These are phyloP conservation scores for Choricystis sp. DNA, from an alignment of 139 green algal species.

Conservation along the genomic window DNA sequence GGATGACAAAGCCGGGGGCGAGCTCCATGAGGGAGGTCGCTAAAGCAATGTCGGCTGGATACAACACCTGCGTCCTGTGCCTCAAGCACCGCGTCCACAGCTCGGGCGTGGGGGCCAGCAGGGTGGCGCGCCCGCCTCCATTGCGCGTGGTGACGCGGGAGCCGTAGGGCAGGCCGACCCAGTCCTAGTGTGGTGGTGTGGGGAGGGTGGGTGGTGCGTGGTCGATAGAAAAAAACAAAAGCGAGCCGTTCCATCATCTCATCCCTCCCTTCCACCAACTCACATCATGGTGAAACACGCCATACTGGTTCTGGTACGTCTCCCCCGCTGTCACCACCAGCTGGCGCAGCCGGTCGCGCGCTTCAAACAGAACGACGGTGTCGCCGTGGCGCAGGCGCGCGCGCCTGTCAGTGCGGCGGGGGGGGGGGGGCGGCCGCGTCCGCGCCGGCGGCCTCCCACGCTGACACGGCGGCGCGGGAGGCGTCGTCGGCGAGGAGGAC, in stretches of 20 bases:
- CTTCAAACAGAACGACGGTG: no score
- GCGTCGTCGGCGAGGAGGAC: no score
- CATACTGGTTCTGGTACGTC: neutral
- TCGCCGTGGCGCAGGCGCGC: no score
- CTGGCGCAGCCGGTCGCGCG: neutral
- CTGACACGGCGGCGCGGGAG: no score
- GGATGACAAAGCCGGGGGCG: conserved; percentile 45
- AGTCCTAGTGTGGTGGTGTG: conserved; percentile 34
- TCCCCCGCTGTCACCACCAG: neutral
- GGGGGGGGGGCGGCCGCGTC: no score
- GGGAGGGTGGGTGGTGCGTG: neutral
- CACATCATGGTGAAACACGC: neutral
- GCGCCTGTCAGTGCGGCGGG: no score
- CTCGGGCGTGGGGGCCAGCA: conserved; percentile 71
- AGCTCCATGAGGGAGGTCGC: conserved; percentile 65
- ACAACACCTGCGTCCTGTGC: conserved; percentile 77
- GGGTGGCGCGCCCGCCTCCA: conserved; percentile 40
- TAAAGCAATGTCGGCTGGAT: conserved; percentile 69
- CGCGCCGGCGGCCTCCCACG: no score
- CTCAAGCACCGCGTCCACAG: conserved; percentile 75
- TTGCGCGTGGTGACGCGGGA: conserved; percentile 25
- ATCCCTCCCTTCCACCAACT: conserved; percentile 1
- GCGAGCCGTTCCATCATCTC: neutral
- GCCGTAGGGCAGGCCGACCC: conserved; percentile 65
- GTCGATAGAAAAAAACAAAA: neutral